Conservation (phyloP, 352 stramenopile species). For the Phytophthora melonis region DNA sequence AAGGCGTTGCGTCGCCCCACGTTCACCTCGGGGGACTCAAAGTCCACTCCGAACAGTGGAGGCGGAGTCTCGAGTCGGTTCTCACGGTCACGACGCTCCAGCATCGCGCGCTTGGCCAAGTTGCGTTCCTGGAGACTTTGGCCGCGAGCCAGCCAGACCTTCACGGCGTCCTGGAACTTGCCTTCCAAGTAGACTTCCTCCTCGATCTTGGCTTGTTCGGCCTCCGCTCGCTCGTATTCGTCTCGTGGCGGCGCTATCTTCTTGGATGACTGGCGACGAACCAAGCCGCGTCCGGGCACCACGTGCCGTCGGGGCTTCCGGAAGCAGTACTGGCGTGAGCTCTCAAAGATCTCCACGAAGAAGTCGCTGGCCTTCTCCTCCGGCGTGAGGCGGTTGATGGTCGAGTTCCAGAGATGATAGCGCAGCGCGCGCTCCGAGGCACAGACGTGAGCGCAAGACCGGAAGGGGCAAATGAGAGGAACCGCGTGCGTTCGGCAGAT, state of each 20-base stretch:
- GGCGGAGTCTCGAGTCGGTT: conserved; percentile 54
- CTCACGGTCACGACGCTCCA: conserved; percentile 35
- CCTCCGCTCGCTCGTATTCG: conserved; percentile 32
- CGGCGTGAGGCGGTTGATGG: conserved; percentile 56
- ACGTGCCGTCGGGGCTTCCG: conserved; percentile 70
- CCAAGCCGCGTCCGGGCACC: conserved; percentile 24
- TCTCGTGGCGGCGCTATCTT: conserved; percentile 22
- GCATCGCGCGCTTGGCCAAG: conserved; percentile 42
- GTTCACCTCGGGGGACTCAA: conserved; percentile 69
- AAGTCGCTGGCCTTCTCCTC: conserved; percentile 69
- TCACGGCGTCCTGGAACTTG: conserved; percentile 68
- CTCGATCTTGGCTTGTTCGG: conserved; percentile 38
- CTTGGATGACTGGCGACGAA: conserved; percentile 12
- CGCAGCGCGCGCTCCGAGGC: conserved; percentile 71
- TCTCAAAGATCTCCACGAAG: conserved; percentile 80
- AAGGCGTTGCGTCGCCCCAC: conserved; percentile 70
- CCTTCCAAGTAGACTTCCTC: conserved; percentile 76
- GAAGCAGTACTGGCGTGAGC: conserved; percentile 82
- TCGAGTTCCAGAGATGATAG: conserved; percentile 82
- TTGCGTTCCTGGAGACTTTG: conserved; percentile 50
- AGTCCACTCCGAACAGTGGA: conserved; percentile 69
- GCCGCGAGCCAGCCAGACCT: conserved; percentile 52
- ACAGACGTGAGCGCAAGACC: conserved; percentile 71
- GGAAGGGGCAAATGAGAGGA: conserved; percentile 81
- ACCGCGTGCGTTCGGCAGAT: conserved; percentile 64